Percentiles rank a stretch among this genome's conserved stretches.
Evolutionary conservation across 2,329 filamentous ascomycete species (phyloP).

Genomic region (Stemphylium vesicarium): DNA sequence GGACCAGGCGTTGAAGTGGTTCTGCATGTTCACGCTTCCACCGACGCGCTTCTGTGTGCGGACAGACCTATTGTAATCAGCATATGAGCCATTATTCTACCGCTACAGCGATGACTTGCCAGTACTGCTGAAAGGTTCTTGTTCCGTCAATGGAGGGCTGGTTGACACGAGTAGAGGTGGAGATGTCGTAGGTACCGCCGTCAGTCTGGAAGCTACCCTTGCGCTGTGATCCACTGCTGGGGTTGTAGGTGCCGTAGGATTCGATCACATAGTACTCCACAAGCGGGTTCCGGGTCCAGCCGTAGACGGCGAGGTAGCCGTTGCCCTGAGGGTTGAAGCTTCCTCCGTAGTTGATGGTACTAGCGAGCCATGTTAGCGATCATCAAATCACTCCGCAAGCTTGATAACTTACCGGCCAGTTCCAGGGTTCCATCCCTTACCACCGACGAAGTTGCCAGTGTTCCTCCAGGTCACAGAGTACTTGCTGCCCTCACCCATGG

Average conservation of each 20-base stretch:
- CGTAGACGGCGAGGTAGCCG: conserved; percentile 55
- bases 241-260: conserved; percentile 55
- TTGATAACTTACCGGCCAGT: conserved; percentile 52
- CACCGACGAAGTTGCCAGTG: conserved; percentile 34
- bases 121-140: conserved; percentile 61
- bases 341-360: conserved; percentile 26
- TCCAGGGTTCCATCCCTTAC: conserved; percentile 44
- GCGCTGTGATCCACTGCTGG: conserved; percentile 50
- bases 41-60: conserved; percentile 56
- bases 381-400: not conserved
- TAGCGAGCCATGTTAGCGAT: not conserved
- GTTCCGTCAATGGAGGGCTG: conserved; percentile 61
- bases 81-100: not conserved
- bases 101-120: conserved; percentile 39
- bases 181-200: conserved; percentile 60
- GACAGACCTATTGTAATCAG: conserved; percentile 35
- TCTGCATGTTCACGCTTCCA: conserved; percentile 46
- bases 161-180: conserved; percentile 55
- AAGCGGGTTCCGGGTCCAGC: conserved; percentile 60
- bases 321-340: conserved; percentile 26
- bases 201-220: conserved; percentile 59
- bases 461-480: conserved; percentile 33
- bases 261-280: conserved; percentile 66
- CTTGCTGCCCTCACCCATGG: conserved; percentile 26
- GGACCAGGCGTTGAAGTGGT: conserved; percentile 40